phyloP scores from a whole-genome alignment of 176 grass and related monocot genomes.

The Avena insularis region DNA sequence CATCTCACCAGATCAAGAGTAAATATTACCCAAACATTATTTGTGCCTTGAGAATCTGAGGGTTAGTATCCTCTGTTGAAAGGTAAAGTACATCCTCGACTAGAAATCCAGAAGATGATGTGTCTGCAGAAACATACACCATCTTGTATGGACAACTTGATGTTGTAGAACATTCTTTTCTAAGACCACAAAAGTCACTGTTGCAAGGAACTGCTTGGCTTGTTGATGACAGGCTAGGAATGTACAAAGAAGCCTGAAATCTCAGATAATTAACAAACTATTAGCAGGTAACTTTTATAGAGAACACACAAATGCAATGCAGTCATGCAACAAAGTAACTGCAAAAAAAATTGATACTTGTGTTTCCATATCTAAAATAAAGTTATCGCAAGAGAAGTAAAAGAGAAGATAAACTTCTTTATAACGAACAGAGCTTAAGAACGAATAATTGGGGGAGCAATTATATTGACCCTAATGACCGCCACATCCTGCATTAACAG shows the following conservation, averaged over 20 bases:
- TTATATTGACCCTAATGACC: too few species aligned
- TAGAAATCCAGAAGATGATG: conserved; percentile 81
- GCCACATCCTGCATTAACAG: too few species aligned
- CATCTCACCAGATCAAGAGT: neutral
- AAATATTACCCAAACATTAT: conserved; percentile 79
- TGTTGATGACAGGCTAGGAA: conserved; percentile 70
- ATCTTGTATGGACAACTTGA: conserved; percentile 73
- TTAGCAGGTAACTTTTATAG: neutral
- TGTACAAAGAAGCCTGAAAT: conserved; percentile 61
- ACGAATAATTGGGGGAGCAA: neutral
- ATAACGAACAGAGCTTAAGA: neutral
- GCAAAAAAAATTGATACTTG: neutral
- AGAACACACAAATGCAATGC: conserved; percentile 14
- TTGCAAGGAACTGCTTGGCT: conserved; percentile 69
- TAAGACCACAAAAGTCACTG: conserved; percentile 58
- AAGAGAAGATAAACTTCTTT: neutral
- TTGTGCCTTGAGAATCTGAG: conserved; percentile 63
- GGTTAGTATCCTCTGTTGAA: conserved; percentile 53
- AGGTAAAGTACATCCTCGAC: conserved; percentile 78
- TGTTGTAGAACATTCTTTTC: conserved; percentile 63
- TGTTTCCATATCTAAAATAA: neutral
- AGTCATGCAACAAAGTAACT: neutral
- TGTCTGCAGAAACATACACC: conserved; percentile 65
- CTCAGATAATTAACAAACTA: conserved; percentile 5
- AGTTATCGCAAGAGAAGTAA: neutral